Base-by-base conservation (phyloP, 257 asterid genomes). In the Apocynum venetum region DNA sequence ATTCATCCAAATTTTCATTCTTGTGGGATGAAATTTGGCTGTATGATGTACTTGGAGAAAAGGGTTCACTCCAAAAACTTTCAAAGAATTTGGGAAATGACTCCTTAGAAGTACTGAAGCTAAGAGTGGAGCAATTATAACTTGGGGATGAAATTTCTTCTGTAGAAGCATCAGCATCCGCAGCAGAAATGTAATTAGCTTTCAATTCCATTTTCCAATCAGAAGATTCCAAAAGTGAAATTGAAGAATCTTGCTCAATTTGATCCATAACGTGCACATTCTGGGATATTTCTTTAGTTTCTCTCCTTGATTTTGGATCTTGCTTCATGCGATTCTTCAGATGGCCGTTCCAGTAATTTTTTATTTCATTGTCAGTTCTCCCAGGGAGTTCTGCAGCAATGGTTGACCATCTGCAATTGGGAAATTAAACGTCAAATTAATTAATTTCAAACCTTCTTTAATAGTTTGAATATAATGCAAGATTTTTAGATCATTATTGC, bases 311-410 rank as follows among this genome's bases (percentile, higher is more conserved):
- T 38, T 61, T 14, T 5, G n/a, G 35, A 31, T 72, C 72, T 48
- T 67, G 40, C 44, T 31, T 76, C 0, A 8, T 52, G 4, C 75
- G 77, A 72, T 84, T 89, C 80, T 82, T 75, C 36, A 89, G 68
- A 77, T 85, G 89, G 53, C 85, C 78, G 52, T 87, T 84, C 87
- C 86, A 89, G 2, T 84, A 74, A 25, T 89, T 89, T 77, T 89
- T 89, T 48, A 87, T 77, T 15, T 85, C 83, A 35, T 84, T 89
- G 60, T 89, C 91, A 0, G 88, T 85, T 87, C 91, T 81, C 69
- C 90, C 90, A 0, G 89, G 86, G 0, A 88, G 71, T 4, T 61
- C 20, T 15, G 73, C 55, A 3, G 92, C 89, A 43, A 88, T 86
- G 38, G 69, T 60, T 20, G 91, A 86, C 91, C 91, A 88, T 81